phyloP scores from a whole-genome alignment of 768 basidiomycete genomes.

The Lentinula aciculospora region DNA sequence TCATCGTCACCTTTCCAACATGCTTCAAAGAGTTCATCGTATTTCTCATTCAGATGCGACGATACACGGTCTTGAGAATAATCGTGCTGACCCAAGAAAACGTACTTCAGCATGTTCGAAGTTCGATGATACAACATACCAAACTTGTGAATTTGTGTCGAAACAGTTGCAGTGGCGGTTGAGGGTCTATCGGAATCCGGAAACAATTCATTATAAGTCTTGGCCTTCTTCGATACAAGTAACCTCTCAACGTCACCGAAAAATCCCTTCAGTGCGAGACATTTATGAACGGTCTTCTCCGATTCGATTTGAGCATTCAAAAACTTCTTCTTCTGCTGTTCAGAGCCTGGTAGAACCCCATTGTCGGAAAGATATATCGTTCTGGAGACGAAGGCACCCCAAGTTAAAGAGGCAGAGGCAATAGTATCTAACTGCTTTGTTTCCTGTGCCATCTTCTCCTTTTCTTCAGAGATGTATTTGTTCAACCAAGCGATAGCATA shows the following conservation, averaged over 20 bases:
- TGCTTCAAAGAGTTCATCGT: constrained; percentile 55
- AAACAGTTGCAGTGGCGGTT: constrained; percentile 10
- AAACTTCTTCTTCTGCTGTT: constrained; percentile 4
- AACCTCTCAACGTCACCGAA: constrained; percentile 27
- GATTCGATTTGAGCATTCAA: background rate
- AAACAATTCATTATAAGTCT: constrained; percentile 36
- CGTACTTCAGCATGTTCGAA: background rate
- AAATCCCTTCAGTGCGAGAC: constrained; percentile 24
- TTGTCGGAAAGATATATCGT: background rate
- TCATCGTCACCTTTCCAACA: constrained; percentile 47
- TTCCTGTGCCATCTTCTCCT: constrained; percentile 11
- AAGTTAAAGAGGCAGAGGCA: constrained; percentile 5
- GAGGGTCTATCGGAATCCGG: constrained; percentile 16
- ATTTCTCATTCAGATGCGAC: constrained; percentile 27
- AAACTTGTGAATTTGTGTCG: constrained; percentile 1
- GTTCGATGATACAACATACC: background rate
- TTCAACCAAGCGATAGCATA: constrained; percentile 20
- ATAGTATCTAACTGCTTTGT: background rate
- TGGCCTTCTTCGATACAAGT: constrained; percentile 30
- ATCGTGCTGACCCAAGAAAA: background rate
- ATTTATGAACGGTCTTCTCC: constrained; percentile 14
- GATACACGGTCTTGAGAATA: constrained; percentile 17
- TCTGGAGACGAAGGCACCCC: constrained; percentile 10
- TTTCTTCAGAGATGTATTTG: constrained; percentile 15
- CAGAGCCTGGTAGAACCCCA: background rate